phyloP scores from a whole-genome alignment of 495 filamentous ascomycete genomes.

The Tetracladium setigerum region DNA sequence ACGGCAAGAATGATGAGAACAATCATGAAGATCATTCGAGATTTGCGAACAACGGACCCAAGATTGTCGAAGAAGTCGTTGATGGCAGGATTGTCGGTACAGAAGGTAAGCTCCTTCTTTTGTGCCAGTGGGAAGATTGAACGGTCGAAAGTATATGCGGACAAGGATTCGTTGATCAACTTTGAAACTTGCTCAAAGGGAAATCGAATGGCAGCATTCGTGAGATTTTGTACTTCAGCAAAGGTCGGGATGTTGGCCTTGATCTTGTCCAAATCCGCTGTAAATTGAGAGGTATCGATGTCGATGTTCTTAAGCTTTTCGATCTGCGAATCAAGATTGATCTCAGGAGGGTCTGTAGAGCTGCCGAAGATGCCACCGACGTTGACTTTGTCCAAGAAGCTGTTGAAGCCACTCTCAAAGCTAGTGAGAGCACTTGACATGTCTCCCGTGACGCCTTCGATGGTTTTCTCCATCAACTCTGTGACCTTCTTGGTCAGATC shows the following conservation, averaged over 20 bases:
- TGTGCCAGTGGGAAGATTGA: slow-evolving; percentile 69
- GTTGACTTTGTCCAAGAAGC: slow-evolving; percentile 35
- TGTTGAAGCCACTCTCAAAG: slow-evolving; percentile 57
- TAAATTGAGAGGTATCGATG: slow-evolving; percentile 55
- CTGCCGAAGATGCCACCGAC: slow-evolving; percentile 25
- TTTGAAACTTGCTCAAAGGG: slow-evolving; percentile 76
- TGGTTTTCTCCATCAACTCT: slow-evolving; percentile 63
- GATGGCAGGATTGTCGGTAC: slow-evolving; percentile 75
- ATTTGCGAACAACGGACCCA: slow-evolving; percentile 46
- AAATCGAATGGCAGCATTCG: slow-evolving; percentile 56
- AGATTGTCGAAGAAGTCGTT: slow-evolving; percentile 78
- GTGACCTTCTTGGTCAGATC: slow-evolving; percentile 62
- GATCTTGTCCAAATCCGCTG: slow-evolving; percentile 55
- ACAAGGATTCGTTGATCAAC: slow-evolving; percentile 56
- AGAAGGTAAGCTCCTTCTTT: slow-evolving; percentile 80
- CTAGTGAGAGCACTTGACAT: slow-evolving; percentile 45
- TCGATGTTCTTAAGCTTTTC: slow-evolving; percentile 58
- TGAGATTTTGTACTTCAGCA: slow-evolving; percentile 70
- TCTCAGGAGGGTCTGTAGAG: slow-evolving; percentile 33
- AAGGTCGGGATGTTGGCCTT: slow-evolving; percentile 79
- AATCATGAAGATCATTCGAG: slow-evolving; percentile 66
- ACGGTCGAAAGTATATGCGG: slow-evolving; percentile 68
- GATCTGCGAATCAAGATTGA: slow-evolving; percentile 55
- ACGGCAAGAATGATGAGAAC: slow-evolving; percentile 63
- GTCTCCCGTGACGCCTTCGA: slow-evolving; percentile 55